Evolutionary conservation across 2,329 filamentous ascomycete species (phyloP), one percentile per base, ranked within the genome.

Genomic region (Colletotrichum sp.): DNA sequence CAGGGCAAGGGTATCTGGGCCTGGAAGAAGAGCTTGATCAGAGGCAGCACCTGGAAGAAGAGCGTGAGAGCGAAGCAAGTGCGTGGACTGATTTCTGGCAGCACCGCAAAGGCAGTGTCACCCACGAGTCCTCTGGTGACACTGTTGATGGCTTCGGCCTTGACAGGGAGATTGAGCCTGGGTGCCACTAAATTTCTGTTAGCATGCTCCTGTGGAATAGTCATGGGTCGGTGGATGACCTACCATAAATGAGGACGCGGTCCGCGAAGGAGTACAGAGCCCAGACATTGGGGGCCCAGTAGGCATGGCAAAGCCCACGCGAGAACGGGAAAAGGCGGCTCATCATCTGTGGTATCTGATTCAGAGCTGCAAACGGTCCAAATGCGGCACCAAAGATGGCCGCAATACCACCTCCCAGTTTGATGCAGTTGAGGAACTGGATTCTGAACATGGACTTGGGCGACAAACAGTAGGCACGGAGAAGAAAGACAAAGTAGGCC

Each of bases 231-330:
- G 16, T 43, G 21, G 12, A 18, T 7, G 43, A 85, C 92, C 83
- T 87, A 97, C 95, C 85, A 79, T 92, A 91, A 75, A 99, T 98
- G 78, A 99, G 83, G 9, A 95, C 85, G 69, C 97, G 90, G 81
- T 99, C 97, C 3, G 90, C 87, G 82, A 98, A 98, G 0, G 97
- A 98, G 85, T 99, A 99, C 82, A 98, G 90, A 0, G 97, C 96
- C 97, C 97, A 99, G 2, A 98, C 87, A 79, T 99, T 99, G 0
- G 97, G 96, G 14, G 97, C 97, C 97, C 97, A 99, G 84, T 99
- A 99, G 1, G 97, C 97, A 86, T 99, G 97, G 82, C 96, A 98
- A 6, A 99, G 87, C 1, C 97, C 97, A 75, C 97, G 90, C 1
- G 96, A 96, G 83, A 99, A 99, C 1, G 97, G 97, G 80, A 99